Evolutionary conservation across 345 rosid species (phyloP).

Genomic region (Corchorus capsularis): DNA sequence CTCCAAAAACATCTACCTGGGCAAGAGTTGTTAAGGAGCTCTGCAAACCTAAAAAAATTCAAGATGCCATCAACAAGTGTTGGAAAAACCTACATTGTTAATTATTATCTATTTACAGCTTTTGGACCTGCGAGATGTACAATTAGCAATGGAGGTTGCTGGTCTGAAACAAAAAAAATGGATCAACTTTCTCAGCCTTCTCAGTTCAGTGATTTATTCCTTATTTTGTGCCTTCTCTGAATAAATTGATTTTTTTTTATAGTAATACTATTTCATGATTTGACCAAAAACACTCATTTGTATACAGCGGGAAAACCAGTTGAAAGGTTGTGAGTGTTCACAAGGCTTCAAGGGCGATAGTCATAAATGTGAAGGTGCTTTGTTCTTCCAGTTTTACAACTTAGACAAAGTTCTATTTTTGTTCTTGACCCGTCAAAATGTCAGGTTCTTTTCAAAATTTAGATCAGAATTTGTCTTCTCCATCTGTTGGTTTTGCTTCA

Average conservation of each 20-base stretch:
- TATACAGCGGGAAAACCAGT: constrained; percentile 48
- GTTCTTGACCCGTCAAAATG: neutral
- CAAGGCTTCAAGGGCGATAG: constrained; percentile 76
- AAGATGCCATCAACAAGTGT: constrained; percentile 61
- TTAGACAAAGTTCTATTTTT: neutral
- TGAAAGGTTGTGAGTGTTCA: constrained; percentile 84
- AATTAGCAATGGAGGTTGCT: constrained; percentile 81
- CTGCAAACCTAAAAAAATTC: constrained; percentile 69
- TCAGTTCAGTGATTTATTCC: constrained; percentile 55
- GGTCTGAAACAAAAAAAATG: constrained; percentile 67
- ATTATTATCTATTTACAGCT: constrained; percentile 43
- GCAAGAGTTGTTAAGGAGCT: constrained; percentile 59
- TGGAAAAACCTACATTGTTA: constrained; percentile 41
- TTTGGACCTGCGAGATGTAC: constrained; percentile 79
- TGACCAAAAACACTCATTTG: constrained; percentile 8
- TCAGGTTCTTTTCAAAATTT: too few species aligned
- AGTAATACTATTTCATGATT: neutral
- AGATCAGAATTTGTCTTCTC: neutral
- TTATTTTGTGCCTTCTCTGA: neutral
- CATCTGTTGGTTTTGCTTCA: constrained; percentile 24
- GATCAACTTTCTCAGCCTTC: constrained; percentile 73
- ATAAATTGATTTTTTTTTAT: neutral
- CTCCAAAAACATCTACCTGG: constrained; percentile 71
- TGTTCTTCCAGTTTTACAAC: neutral
- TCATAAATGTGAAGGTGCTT: constrained; percentile 66